Percentiles rank a stretch among this genome's conserved stretches.
phyloP scores from a whole-genome alignment of 768 basidiomycete species.

The Trametes coccinea region DNA sequence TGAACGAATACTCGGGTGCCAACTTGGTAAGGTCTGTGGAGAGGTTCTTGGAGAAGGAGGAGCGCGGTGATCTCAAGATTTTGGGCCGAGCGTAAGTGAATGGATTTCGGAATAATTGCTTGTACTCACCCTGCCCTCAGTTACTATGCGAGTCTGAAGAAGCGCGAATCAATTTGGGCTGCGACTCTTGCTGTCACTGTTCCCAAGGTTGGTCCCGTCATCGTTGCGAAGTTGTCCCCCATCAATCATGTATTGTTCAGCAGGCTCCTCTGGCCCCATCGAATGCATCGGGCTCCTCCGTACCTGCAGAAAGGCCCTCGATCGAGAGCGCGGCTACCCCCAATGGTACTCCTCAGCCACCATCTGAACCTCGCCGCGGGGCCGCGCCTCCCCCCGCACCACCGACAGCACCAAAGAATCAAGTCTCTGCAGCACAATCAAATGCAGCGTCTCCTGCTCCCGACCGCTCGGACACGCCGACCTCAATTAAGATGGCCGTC shows the following conservation, averaged over 20 bases:
- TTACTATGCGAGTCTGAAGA: slow-evolving; percentile 75
- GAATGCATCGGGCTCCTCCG: slow-evolving; percentile 6
- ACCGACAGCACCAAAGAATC: slow-evolving; percentile 62
- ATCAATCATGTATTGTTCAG: neutral
- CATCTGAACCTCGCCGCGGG: slow-evolving; percentile 12
- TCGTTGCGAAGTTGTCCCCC: neutral
- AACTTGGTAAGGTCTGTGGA: slow-evolving; percentile 62
- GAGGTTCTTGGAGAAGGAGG: slow-evolving; percentile 69
- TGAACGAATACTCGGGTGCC: slow-evolving; percentile 51
- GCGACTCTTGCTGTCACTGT: slow-evolving; percentile 30
- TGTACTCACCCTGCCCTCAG: slow-evolving; percentile 34
- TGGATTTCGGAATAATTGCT: neutral
- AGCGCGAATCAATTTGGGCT: slow-evolving; percentile 62
- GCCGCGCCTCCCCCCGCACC: slow-evolving; percentile 9
- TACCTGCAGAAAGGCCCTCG: slow-evolving; percentile 16
- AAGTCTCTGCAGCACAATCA: slow-evolving; percentile 34
- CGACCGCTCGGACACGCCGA: slow-evolving; percentile 35
- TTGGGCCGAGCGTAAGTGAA: slow-evolving; percentile 67
- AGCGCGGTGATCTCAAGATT: slow-evolving; percentile 82
- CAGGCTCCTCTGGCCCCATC: slow-evolving; percentile 13
- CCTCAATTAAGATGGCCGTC: slow-evolving; percentile 56
- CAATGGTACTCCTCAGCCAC: slow-evolving; percentile 10
- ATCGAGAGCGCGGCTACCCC: slow-evolving; percentile 15
- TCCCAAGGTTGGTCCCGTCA: slow-evolving; percentile 34
- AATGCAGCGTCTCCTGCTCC: slow-evolving; percentile 30